Base-by-base conservation (phyloP, 768 basidiomycete species). In the Boletellus ananas region DNA sequence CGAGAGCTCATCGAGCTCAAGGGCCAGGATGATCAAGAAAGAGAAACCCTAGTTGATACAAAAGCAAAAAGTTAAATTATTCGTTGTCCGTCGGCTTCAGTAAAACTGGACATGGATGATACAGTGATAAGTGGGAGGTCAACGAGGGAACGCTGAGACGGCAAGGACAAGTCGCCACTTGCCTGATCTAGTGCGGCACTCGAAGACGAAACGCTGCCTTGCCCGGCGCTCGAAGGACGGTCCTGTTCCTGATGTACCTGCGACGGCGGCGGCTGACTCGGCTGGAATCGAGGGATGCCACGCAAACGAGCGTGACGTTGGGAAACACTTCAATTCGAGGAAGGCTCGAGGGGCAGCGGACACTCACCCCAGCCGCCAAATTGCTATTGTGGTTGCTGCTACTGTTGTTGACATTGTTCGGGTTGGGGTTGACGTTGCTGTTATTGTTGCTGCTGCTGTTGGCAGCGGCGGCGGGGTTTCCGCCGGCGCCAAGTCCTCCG, bases 161-260 rank as follows among this genome's bases (percentile, higher is more conserved):
- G 23, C 12, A 45, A 33, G 3, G 3, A 21, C 39, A 31, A 2
- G 37, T 23, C 6, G 6, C 6, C 27, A 23, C 56, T 52, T 33
- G 51, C 58, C 55, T 67, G 67, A 4, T 66, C 65, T 51, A 66
- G 33, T n/a, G 48, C 67, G 0, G 51, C 14, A n/a, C 43, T 35
- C 4, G 65, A 57, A 9, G 65, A 57, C n/a, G 58, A 50, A 12
- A 53, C 45, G 33, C 23, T 44, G 5, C 52, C 45, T 34, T 59
- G 67, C 11, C 56, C 59, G 16, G 49, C 56, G 4, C 52, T 50
- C 12, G 58, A 38, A 36, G 52, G 45, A 27, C 62, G 58, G 12
- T 66, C 64, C 34, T 55, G 55, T 17, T 68, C 66, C 20, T 64
- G 63, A 18, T 57, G 64, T 34, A 55, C 20, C 23, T n/a, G n/a